Evolutionary conservation across 2,329 filamentous ascomycete genomes (phyloP).

Genomic region (Aspergillus sp.): DNA sequence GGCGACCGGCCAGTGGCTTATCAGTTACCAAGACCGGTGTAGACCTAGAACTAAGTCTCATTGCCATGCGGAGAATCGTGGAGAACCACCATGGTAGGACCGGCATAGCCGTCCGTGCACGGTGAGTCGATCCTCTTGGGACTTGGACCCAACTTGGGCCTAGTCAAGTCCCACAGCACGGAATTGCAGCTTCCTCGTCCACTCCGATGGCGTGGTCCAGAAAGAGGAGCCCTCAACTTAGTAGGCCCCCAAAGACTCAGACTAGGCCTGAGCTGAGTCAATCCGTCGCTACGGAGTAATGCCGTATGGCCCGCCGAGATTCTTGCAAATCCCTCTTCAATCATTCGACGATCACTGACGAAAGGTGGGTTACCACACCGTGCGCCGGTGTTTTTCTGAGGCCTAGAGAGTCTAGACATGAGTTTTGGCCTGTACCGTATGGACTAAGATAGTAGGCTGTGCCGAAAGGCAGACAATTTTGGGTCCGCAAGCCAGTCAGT

Average conservation of each 20-base stretch:
- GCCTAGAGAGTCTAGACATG: not conserved
- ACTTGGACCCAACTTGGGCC: constrained; percentile 1
- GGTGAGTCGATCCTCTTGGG: not conserved
- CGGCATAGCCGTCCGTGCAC: constrained; percentile 6
- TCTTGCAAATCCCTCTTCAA: constrained; percentile 16
- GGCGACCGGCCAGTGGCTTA: not conserved
- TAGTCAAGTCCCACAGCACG: constrained; percentile 6
- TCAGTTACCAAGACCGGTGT: constrained; percentile 1
- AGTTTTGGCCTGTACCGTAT: not conserved
- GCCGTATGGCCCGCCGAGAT: constrained; percentile 22
- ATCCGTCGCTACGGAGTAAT: constrained; percentile 21
- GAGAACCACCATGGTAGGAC: constrained; percentile 1
- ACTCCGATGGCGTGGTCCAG: not conserved
- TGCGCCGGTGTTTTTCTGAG: constrained; percentile 9
- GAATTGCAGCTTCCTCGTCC: not conserved
- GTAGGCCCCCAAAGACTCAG: not conserved
- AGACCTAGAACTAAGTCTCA: constrained; percentile 1
- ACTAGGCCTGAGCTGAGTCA: not conserved
- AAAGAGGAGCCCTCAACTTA: constrained; percentile 2
- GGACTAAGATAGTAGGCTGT: not conserved
- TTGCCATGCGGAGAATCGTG: constrained; percentile 8
- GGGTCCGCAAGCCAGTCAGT: not conserved
- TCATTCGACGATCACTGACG: constrained; percentile 14
- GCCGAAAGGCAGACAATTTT: not conserved
- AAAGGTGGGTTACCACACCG: constrained; percentile 14